A percentile compares a stretch with the other conserved stretches of the same genome.
phyloP scores from a whole-genome alignment of 768 basidiomycete species.

The Gloeopeniophorella convolvens region DNA sequence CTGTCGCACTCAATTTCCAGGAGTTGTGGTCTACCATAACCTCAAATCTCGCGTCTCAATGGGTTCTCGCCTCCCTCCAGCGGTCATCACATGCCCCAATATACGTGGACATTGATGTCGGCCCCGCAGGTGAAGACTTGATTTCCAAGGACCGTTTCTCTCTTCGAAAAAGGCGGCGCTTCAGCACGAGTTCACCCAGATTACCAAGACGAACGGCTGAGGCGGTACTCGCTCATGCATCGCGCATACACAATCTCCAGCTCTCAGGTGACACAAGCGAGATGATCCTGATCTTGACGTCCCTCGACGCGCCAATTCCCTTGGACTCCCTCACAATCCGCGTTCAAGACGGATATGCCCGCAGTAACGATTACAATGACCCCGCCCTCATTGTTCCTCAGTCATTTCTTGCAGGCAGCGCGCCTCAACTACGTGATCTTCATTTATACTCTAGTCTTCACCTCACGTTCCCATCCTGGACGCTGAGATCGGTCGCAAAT shows the following conservation, averaged over 20 bases:
- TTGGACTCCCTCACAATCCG: constrained; percentile 1
- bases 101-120: neutral
- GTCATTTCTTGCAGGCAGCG: neutral
- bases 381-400: neutral
- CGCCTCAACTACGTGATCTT: neutral
- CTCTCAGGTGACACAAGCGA: neutral
- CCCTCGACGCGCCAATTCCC: neutral
- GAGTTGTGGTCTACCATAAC: constrained; percentile 2
- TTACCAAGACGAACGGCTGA: neutral
- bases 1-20: neutral
- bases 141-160: neutral
- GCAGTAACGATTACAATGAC: neutral
- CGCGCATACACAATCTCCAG: constrained; percentile 1
- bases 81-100: neutral
- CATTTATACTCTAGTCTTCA: constrained; percentile 1
- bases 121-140: neutral
- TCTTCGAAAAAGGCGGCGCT: neutral
- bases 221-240: neutral
- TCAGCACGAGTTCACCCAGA: neutral
- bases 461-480: constrained; percentile 2
- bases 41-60: constrained; percentile 1
- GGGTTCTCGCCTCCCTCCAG: neutral
- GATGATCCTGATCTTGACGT: constrained; percentile 2
- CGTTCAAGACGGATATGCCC: neutral
- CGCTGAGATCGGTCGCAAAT: neutral